phyloP scores from a whole-genome alignment of 768 basidiomycete species.

The Auriculariales sp. region DNA sequence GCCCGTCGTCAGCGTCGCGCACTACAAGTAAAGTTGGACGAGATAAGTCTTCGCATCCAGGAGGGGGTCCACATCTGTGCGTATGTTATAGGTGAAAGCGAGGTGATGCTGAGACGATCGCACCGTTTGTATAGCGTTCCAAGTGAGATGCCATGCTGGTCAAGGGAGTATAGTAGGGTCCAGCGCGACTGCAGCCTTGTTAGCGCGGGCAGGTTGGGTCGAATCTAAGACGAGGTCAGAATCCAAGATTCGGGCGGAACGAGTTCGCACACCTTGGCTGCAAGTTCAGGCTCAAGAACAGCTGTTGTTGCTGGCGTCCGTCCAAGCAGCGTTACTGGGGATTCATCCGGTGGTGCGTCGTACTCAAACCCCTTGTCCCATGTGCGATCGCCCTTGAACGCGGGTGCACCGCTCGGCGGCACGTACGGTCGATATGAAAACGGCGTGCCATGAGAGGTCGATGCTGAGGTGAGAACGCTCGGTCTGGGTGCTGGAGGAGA shows the following conservation, averaged over 20 bases:
- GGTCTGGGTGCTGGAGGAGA: too few species aligned
- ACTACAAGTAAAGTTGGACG: slow-evolving; percentile 41
- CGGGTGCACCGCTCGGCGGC: slow-evolving; percentile 55
- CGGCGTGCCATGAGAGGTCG: slow-evolving; percentile 30
- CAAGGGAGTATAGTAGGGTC: slow-evolving; percentile 77
- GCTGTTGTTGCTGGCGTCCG: slow-evolving; percentile 37
- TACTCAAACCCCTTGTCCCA: slow-evolving; percentile 50
- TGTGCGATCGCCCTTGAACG: slow-evolving; percentile 46
- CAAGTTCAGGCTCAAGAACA: slow-evolving; percentile 39
- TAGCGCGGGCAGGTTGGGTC: slow-evolving; percentile 57
- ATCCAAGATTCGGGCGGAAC: not conserved
- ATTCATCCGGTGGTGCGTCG: slow-evolving; percentile 21
- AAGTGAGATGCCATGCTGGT: slow-evolving; percentile 89
- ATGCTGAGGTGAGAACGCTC: slow-evolving; percentile 12
- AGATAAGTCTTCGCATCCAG: slow-evolving; percentile 19
- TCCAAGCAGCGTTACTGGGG: slow-evolving; percentile 33
- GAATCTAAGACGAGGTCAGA: slow-evolving; percentile 32
- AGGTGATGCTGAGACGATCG: too few species aligned
- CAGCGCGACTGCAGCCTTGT: slow-evolving; percentile 55
- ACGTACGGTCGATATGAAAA: slow-evolving; percentile 31
- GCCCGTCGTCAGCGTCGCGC: slow-evolving; percentile 40
- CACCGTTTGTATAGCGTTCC: slow-evolving; percentile 71
- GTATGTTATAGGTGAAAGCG: too few species aligned
- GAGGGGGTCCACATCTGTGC: too few species aligned
- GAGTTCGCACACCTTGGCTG: slow-evolving; percentile 37